A percentile compares a stretch with the other conserved stretches of the same genome.
Evolutionary conservation across 768 basidiomycete species (phyloP).

Genomic region (Suillus subaureus): DNA sequence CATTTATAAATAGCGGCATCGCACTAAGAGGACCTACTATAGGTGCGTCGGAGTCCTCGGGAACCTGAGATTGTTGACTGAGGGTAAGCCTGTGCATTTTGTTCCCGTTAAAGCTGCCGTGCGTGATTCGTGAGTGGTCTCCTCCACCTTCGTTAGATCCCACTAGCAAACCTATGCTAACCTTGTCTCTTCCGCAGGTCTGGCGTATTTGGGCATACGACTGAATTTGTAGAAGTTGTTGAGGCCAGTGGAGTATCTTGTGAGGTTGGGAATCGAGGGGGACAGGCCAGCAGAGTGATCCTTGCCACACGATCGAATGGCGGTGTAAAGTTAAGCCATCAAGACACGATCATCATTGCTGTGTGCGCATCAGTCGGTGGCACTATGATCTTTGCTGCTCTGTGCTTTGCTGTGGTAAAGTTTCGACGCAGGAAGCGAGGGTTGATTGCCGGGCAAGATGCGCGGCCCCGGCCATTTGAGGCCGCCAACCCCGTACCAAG

Average conservation of each 20-base stretch:
- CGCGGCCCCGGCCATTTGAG: constrained; percentile 29
- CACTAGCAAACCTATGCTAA: neutral
- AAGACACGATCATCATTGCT: constrained; percentile 17
- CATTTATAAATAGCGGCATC: constrained; percentile 44
- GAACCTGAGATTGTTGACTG: neutral
- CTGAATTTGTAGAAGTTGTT: constrained; percentile 7
- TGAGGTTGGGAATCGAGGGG: neutral
- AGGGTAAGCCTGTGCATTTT: constrained; percentile 8
- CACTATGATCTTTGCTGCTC: constrained; percentile 16
- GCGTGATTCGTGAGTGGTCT: constrained; percentile 43
- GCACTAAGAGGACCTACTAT: constrained; percentile 26
- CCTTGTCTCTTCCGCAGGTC: constrained; percentile 30
- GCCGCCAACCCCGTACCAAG: constrained; percentile 15
- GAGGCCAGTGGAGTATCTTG: constrained; percentile 11
- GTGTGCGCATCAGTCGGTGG: constrained; percentile 27
- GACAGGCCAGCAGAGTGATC: neutral
- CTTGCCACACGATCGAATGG: constrained; percentile 1
- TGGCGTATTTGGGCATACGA: constrained; percentile 34
- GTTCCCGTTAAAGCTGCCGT: constrained; percentile 35
- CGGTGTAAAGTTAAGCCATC: constrained; percentile 6
- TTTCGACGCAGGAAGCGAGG: constrained; percentile 19
- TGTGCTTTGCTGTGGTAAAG: constrained; percentile 21
- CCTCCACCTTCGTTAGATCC: neutral
- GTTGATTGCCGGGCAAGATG: constrained; percentile 22
- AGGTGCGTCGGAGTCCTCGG: constrained; percentile 39